Evolutionary conservation across 1,139 yeast genomes (phyloP), one percentile per base, ranked within the genome.

Genomic region (Scheffersomyces stambukii): DNA sequence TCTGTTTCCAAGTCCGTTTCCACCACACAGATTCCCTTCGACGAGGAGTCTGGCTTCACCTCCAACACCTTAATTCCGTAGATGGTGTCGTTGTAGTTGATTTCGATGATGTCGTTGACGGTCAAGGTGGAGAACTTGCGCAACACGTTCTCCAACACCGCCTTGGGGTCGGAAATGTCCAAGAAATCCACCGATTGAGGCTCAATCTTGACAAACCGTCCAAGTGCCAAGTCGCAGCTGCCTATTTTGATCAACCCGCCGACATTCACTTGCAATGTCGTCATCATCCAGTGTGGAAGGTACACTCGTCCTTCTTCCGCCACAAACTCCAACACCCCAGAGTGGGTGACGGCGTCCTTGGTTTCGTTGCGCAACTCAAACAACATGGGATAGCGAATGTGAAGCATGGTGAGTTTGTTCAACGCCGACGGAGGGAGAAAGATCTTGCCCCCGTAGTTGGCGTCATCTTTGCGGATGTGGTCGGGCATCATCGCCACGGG

Each of bases 221-320:
- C 99, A 38, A 80, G 70, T 6, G 93, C 91, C 32, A 93, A 66
- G 50, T 86, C 95, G 26, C 91, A 79, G 31, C 77, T 77, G 25
- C 79, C 70, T 23, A 93, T 73, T 41, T 81, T 81, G 15, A 91
- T 61, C 38, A 93, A 62, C 15, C 85, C 74, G 0, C 98, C 98
- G 0, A 96, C 85, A 27, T 72, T 72, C 8, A 84, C 60, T 20
- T 69, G 64, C 27, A 93, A 59, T 0, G 95, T 83, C 27, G 61
- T 70, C 88, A 91, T 77, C 93, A 91, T 89, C 99, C 99, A 93
- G 46, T 85, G 89, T 0, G 99, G 99, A 25, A 91, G 52, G 52
- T 93, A 93, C 3, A 78, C 93, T 36, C 98, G 69, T 12, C 99
- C 99, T 61, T 93, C 98, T 52, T 91, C 98, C 1, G 98, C 96